Evolutionary conservation across 176 grass and related monocot genomes (phyloP).

Genomic region (Bolboschoenus planiculmis): DNA sequence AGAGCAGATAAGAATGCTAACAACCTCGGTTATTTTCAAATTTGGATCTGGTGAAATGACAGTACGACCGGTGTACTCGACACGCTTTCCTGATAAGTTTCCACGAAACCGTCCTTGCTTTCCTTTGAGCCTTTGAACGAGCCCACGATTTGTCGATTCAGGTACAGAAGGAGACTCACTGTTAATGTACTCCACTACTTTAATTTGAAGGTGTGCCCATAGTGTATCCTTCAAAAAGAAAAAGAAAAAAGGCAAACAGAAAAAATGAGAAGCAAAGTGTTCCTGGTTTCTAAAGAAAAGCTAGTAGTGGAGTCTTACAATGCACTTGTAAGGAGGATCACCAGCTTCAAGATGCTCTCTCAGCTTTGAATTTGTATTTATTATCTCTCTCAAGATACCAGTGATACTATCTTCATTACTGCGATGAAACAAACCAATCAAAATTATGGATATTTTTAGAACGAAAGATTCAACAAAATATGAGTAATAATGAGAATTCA

Average conservation of each 20-base stretch:
- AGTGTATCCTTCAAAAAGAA: conserved; percentile 44
- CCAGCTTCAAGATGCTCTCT: conserved; percentile 70
- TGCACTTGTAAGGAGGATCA: conserved; percentile 43
- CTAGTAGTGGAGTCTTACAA: conserved; percentile 41
- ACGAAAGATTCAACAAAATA: not conserved
- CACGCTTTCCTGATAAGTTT: conserved; percentile 95
- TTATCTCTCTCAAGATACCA: conserved; percentile 66
- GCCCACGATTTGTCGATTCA: conserved; percentile 61
- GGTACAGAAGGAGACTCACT: conserved; percentile 77
- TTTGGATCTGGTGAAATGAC: conserved; percentile 99
- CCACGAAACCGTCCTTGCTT: conserved; percentile 94
- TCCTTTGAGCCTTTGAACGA: conserved; percentile 91
- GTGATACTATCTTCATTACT: conserved; percentile 94
- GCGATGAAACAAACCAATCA: conserved; percentile 24
- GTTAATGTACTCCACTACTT: conserved; percentile 92
- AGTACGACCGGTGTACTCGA: conserved; percentile 92
- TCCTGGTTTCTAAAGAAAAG: not conserved
- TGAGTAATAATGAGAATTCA: not conserved
- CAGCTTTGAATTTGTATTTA: conserved; percentile 70
- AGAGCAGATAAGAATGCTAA: not conserved
- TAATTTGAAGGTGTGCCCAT: conserved; percentile 74
- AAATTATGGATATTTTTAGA: not conserved
- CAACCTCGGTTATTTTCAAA: conserved; percentile 93
- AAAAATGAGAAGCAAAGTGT: not conserved
- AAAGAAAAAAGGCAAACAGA: not conserved